These are phyloP conservation scores for Citrullus amarus DNA, from an alignment of 306 rosid species.

Conservation along the genomic window DNA sequence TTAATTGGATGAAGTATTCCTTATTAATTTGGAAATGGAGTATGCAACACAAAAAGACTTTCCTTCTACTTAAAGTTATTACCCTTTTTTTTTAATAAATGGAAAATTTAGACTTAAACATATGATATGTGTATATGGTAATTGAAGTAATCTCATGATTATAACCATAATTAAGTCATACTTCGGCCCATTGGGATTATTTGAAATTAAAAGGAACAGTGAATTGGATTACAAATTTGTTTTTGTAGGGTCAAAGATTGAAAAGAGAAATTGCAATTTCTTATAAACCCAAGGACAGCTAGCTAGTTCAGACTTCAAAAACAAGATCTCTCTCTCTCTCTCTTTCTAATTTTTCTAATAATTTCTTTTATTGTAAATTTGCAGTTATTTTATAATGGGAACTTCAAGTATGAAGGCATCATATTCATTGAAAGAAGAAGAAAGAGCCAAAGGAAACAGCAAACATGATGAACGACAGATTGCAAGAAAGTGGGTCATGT, in stretches of 20 bases:
- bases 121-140: background rate
- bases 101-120: background rate
- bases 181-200: background rate
- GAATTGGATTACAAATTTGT: background rate
- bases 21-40: background rate
- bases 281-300: background rate
- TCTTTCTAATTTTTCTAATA: background rate
- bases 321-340: background rate
- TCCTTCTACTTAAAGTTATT: background rate
- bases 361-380: background rate
- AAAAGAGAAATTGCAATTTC: background rate
- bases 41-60: background rate
- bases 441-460: conserved; percentile 3
- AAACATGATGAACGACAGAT: background rate
- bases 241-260: background rate
- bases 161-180: background rate
- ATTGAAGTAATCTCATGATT: background rate
- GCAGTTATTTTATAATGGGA: background rate
- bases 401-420: background rate
- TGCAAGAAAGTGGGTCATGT: background rate
- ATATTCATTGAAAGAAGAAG: background rate
- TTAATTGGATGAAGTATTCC: background rate
- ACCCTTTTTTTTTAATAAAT: background rate
- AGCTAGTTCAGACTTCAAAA: background rate
- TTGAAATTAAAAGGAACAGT: too few relatives aligned